Percentiles rank a stretch among this genome's conserved stretches.
phyloP scores from a whole-genome alignment of 139 green algal species.

The Chlamydomonas schloesseri region DNA sequence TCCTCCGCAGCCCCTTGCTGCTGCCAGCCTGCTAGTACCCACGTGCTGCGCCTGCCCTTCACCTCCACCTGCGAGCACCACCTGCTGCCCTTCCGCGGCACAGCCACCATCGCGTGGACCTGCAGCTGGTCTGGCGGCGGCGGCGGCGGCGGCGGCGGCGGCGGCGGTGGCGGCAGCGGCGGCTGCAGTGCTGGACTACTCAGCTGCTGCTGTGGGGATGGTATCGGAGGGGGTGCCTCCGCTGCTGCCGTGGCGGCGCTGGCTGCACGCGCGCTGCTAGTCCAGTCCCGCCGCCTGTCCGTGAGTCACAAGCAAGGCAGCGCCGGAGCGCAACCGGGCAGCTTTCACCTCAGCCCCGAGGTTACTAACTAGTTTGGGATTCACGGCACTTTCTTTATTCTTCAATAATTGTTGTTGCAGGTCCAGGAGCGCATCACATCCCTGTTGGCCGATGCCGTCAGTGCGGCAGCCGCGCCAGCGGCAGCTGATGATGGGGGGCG shows the following conservation, averaged over 20 bases:
- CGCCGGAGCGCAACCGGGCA: too few relatives aligned
- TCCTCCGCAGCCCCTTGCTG: not conserved
- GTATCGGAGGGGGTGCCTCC: too few relatives aligned
- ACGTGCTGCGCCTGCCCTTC: constrained; percentile 23
- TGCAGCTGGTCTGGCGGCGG: not conserved
- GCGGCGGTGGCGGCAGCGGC: not conserved
- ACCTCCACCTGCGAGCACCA: constrained; percentile 89
- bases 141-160: not conserved
- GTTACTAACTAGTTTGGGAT: too few relatives aligned
- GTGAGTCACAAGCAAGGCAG: too few relatives aligned
- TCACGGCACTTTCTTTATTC: too few relatives aligned
- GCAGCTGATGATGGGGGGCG: not conserved
- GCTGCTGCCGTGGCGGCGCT: constrained; percentile 17
- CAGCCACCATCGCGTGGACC: constrained; percentile 50
- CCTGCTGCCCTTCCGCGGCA: constrained; percentile 88
- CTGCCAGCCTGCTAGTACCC: not conserved
- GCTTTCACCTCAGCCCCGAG: too few relatives aligned
- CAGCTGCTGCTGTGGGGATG: not conserved
- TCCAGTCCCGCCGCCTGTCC: not conserved
- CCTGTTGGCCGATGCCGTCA: constrained; percentile 70
- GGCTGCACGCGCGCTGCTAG: not conserved
- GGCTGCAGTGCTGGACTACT: not conserved
- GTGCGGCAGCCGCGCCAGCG: not conserved
- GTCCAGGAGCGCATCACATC: constrained; percentile 88
- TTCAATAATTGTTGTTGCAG: too few relatives aligned